phyloP scores from a whole-genome alignment of 805 yeast genomes.

The Ogataea dorogensis region DNA sequence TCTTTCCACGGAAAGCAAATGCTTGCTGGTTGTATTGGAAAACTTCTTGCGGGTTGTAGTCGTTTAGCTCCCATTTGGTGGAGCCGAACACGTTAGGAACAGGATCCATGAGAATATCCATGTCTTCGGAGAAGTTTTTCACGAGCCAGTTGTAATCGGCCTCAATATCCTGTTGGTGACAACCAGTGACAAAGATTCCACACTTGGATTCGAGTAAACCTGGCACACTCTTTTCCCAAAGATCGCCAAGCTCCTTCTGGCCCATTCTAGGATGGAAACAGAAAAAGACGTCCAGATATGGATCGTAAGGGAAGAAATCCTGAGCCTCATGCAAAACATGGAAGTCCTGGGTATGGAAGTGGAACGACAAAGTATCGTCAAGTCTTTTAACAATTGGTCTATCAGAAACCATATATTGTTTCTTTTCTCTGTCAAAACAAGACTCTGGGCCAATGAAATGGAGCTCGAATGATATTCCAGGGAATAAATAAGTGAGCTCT shows the following conservation, averaged over 20 bases:
- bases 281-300: conserved; percentile 90
- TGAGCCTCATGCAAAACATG: conserved; percentile 87
- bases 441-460: conserved; percentile 96
- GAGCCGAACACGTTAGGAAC: conserved; percentile 74
- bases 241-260: conserved; percentile 71
- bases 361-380: conserved; percentile 70
- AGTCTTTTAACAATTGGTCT: conserved; percentile 71
- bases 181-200: conserved; percentile 87
- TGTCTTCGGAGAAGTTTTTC: conserved; percentile 64
- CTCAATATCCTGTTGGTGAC: conserved; percentile 67
- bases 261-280: conserved; percentile 94
- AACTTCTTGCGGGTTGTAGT: conserved; percentile 86
- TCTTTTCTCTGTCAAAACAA: conserved; percentile 68
- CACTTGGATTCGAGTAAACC: conserved; percentile 92
- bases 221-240: conserved; percentile 83
- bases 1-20: conserved; percentile 92
- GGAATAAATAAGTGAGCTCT: conserved; percentile 83
- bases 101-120: conserved; percentile 78
- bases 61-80: conserved; percentile 93
- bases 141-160: conserved; percentile 73
- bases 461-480: conserved; percentile 76
- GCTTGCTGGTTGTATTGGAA: conserved; percentile 88
- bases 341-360: conserved; percentile 88
- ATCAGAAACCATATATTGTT: conserved; percentile 53
- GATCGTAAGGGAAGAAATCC: conserved; percentile 97